Evolutionary conservation across 768 basidiomycete species (phyloP), one percentile per base, ranked within the genome.

Genomic region (Tephrocybe sp.): DNA sequence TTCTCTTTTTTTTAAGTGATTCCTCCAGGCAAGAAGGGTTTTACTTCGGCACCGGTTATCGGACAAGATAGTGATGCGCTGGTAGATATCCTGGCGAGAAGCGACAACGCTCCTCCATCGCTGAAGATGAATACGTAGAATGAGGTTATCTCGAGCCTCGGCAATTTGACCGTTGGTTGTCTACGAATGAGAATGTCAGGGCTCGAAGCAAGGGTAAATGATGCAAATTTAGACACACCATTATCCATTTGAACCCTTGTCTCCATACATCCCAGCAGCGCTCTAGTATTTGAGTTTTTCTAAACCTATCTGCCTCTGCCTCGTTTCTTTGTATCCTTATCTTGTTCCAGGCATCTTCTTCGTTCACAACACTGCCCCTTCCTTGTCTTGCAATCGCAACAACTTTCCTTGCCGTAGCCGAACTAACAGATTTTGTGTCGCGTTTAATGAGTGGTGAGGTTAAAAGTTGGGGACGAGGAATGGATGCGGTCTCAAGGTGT

Each of bases 211-310:
- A 19, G 45, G 40, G 42, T 27, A 12, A 43, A 54, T 34, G 9
- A 16, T 43, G 27, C 19, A 42, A n/a, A n/a, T n/a, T 49, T 50
- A 49, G 34, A 72, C 88, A 51, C 67, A 91, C 91, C 52, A 74
- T 67, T 57, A 89, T 80, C 89, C 91, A 91, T 38, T 78, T 66
- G 57, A 78, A 78, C 2, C 83, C 82, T 59, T 81, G 78, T 39
- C 70, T 73, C 91, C 91, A 94, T 50, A 84, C 78, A 41, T 83
- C 78, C 81, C 83, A 88, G 58, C 81, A 91, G 13, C 80, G 80
- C 58, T 84, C 82, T 22, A 89, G 44, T 49, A 92, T 67, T 44
- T 73, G 75, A 44, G 83, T 79, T 24, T 79, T 69, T 37, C 84
- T 73, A 64, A 84, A 91, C 47, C 72, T 71, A 62, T 84, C 87